These are phyloP conservation scores for Strobilomyces confusus DNA, from an alignment of 768 basidiomycete genomes.

Conservation along the genomic window DNA sequence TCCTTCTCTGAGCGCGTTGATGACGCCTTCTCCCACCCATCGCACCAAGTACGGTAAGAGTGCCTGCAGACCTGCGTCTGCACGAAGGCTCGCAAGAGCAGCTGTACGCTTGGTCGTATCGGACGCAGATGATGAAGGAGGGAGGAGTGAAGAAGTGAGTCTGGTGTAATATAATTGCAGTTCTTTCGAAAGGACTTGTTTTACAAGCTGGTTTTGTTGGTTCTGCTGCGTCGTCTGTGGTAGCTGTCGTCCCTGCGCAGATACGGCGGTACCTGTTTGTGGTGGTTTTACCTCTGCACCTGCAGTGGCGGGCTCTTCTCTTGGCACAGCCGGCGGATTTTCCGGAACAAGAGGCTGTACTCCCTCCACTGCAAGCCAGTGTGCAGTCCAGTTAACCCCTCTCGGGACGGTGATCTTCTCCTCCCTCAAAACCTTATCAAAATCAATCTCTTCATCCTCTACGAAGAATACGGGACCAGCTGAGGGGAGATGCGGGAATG, in stretches of 20 bases:
- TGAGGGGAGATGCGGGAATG: constrained; percentile 39
- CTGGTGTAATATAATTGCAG: constrained; percentile 93
- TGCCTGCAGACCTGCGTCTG: constrained; percentile 88
- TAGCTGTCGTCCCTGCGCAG: constrained; percentile 24
- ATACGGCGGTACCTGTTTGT: constrained; percentile 21
- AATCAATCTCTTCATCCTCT: constrained; percentile 97
- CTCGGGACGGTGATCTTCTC: constrained; percentile 81
- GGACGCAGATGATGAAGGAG: constrained; percentile 20
- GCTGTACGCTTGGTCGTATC: constrained; percentile 78
- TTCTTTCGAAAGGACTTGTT: constrained; percentile 89
- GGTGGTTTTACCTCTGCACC: constrained; percentile 28
- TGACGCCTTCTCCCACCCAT: constrained; percentile 91
- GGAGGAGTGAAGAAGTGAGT: constrained; percentile 75
- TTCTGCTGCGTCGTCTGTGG: constrained; percentile 40
- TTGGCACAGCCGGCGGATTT: constrained; percentile 82
- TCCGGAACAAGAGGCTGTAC: constrained; percentile 96
- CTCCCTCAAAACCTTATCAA: constrained; percentile 83
- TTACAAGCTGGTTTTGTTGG: constrained; percentile 74
- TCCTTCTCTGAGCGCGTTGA: constrained; percentile 49
- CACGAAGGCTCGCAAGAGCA: constrained; percentile 83
- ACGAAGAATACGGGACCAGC: constrained; percentile 85
- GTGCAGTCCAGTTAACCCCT: constrained; percentile 84
- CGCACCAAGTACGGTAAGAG: constrained; percentile 90
- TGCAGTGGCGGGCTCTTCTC: constrained; percentile 40
- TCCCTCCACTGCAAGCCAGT: constrained; percentile 98